Evolutionary conservation across 1,284 basidiomycete species (phyloP).

Genomic region (Moesziomyces sp.): DNA sequence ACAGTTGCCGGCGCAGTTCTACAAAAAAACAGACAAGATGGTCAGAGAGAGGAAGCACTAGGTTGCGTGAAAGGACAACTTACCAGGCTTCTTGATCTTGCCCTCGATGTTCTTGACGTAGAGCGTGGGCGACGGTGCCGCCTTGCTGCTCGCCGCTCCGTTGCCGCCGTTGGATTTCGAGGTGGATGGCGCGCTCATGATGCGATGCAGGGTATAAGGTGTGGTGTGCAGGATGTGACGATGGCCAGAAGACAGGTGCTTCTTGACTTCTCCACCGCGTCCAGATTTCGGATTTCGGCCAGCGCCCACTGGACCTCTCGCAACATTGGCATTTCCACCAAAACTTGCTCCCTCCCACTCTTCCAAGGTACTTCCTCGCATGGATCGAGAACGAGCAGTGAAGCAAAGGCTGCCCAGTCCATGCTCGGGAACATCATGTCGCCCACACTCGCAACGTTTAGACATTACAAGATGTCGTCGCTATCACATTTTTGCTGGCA

Average conservation of each 20-base stretch:
- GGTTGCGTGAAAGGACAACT: slow-evolving; percentile 36
- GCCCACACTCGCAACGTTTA: no score
- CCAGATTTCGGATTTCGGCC: no score
- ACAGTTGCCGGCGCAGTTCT: slow-evolving; percentile 85
- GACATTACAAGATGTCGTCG: no score
- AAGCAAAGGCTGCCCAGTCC: no score
- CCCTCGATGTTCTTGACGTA: slow-evolving; percentile 95
- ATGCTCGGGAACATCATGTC: no score
- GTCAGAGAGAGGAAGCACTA: not conserved
- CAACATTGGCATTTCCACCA: no score
- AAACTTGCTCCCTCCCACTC: no score
- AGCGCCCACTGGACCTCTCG: no score
- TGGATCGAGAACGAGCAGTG: no score
- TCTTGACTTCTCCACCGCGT: no score
- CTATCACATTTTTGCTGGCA: no score
- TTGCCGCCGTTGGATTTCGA: slow-evolving; percentile 10
- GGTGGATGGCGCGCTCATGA: slow-evolving; percentile 12
- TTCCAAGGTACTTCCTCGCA: no score
- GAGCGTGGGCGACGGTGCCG: slow-evolving; percentile 81
- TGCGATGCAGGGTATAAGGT: not conserved
- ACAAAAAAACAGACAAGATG: slow-evolving; percentile 1
- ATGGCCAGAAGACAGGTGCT: not conserved
- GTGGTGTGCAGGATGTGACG: not conserved
- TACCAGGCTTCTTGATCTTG: slow-evolving; percentile 86
- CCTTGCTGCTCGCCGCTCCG: slow-evolving; percentile 2